These are phyloP conservation scores for Metschnikowia colocasiae DNA, from an alignment of 805 yeast species.

Conservation along the genomic window DNA sequence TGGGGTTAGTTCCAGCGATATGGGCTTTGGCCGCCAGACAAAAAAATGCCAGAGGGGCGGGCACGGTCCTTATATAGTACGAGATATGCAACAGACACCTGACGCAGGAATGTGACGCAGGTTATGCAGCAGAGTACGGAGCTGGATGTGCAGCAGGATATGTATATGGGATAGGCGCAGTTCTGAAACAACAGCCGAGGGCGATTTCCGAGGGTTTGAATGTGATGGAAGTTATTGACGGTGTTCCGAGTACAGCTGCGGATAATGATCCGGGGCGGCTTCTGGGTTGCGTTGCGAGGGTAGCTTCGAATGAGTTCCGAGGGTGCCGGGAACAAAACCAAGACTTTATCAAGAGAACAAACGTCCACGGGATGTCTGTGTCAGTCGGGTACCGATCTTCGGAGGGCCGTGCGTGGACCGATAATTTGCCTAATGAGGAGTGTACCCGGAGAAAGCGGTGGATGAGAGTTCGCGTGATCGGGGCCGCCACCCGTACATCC, in stretches of 20 bases:
- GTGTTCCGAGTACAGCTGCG: background rate
- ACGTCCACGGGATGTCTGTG: too few species aligned
- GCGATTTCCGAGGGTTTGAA: background rate
- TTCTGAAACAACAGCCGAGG: background rate
- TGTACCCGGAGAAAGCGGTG: slow-evolving; percentile 1
- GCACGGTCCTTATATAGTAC: background rate
- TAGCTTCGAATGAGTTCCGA: background rate
- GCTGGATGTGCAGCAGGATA: background rate
- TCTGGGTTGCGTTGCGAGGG: too few species aligned
- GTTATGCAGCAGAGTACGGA: background rate
- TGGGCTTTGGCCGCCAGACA: background rate
- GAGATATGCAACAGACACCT: background rate
- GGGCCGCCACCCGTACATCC: background rate
- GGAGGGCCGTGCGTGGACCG: background rate
- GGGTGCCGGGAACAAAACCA: background rate
- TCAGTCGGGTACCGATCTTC: background rate
- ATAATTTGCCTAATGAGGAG: slow-evolving; percentile 5
- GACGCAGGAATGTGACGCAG: background rate
- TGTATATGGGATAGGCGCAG: background rate
- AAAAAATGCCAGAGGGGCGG: background rate
- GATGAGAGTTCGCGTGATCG: background rate
- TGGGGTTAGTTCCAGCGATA: too few species aligned
- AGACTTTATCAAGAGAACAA: too few species aligned
- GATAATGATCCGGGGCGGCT: background rate
- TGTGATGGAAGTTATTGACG: too few species aligned